phyloP scores from a whole-genome alignment of 1,284 basidiomycete species.

The Coniferiporia weirii region DNA sequence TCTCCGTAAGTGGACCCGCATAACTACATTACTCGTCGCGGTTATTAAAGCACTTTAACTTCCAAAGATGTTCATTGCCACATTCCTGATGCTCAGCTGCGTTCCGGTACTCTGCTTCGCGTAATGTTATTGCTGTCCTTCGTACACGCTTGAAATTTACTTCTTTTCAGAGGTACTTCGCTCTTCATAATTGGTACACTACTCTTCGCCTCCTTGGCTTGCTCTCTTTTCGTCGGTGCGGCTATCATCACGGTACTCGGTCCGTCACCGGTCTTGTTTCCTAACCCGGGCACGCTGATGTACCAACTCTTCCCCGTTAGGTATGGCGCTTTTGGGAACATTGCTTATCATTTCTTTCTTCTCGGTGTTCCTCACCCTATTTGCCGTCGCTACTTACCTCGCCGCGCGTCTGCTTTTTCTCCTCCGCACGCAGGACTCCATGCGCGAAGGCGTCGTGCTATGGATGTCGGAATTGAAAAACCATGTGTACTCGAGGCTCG shows the following conservation, averaged over 20 bases:
- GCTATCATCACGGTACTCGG: neutral
- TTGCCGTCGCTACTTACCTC: too few species aligned
- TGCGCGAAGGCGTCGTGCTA: too few species aligned
- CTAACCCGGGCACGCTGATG: neutral
- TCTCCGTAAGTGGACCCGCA: neutral
- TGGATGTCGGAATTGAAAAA: too few species aligned
- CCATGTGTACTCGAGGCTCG: too few species aligned
- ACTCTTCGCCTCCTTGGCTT: neutral
- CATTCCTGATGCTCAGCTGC: neutral
- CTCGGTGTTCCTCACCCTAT: too few species aligned
- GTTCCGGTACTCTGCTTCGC: neutral
- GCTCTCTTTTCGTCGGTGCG: neutral
- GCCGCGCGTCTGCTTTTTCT: too few species aligned
- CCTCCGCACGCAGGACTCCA: too few species aligned
- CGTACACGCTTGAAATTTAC: neutral
- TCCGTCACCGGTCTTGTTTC: neutral
- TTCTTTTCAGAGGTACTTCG: neutral
- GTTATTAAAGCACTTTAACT: neutral
- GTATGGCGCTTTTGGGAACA: neutral
- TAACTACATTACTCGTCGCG: neutral
- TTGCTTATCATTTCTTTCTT: too few species aligned
- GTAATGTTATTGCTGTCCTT: neutral
- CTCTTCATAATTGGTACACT: neutral
- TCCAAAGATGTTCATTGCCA: neutral
- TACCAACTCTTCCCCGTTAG: neutral